Evolutionary conservation across 768 basidiomycete genomes (phyloP).

Genomic region (Pulveroboletus sp.): DNA sequence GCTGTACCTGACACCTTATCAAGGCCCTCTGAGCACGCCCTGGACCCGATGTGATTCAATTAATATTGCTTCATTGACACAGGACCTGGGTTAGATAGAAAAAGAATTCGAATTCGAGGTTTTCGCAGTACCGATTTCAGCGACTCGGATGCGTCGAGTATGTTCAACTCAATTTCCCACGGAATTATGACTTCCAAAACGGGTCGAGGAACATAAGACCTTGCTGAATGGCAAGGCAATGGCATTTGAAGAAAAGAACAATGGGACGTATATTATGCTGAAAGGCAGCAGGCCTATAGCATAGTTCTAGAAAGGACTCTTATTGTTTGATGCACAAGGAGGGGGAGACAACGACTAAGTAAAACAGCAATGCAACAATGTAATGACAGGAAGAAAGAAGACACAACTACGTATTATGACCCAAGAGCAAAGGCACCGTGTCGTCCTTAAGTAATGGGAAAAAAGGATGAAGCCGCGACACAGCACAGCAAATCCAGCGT

Average conservation of each 20-base stretch:
- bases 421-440: conserved; percentile 21
- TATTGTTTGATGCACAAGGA: conserved; percentile 21
- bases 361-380: conserved; percentile 32
- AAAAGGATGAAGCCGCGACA: conserved; percentile 12
- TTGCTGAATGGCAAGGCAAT: no score
- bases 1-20: no score
- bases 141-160: no score
- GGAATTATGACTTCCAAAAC: no score
- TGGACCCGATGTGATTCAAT: no score
- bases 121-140: no score
- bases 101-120: no score
- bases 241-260: conserved; percentile 9
- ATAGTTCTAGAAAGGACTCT: conserved; percentile 28
- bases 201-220: no score
- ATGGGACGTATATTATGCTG: conserved; percentile 21
- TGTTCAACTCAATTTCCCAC: no score
- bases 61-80: no score
- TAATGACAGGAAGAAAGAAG: conserved; percentile 24
- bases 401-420: conserved; percentile 28
- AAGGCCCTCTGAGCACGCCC: no score
- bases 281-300: conserved; percentile 16
- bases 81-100: no score
- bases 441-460: conserved; percentile 24
- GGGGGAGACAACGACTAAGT: conserved; percentile 15
- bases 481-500: conserved; percentile 22